Evolutionary conservation across 2,329 filamentous ascomycete genomes (phyloP).

Genomic region (Cladosporium sp.): DNA sequence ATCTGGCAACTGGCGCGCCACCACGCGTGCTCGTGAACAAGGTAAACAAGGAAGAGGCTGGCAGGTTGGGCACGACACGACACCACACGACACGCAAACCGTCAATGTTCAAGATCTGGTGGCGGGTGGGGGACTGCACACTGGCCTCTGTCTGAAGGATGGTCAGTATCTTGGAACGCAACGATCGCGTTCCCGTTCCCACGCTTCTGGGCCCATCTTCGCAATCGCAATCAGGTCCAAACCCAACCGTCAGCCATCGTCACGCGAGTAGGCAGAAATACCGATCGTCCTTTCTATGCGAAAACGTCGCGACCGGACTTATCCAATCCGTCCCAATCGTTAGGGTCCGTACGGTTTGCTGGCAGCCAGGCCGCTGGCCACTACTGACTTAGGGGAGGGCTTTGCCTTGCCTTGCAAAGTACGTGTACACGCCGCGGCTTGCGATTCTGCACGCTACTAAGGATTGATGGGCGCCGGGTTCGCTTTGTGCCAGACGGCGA

Average conservation of each 20-base stretch:
- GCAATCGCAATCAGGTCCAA: neutral
- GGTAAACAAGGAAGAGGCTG: constrained; percentile 1
- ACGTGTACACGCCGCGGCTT: neutral
- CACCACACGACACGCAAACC: no score
- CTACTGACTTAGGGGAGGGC: neutral
- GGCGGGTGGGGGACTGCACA: neutral
- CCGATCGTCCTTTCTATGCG: neutral
- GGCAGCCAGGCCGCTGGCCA: neutral
- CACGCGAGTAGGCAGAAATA: constrained; percentile 1
- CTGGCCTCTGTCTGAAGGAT: neutral
- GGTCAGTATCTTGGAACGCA: constrained; percentile 9
- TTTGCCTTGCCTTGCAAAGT: neutral
- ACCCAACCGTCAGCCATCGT: neutral
- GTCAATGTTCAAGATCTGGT: neutral
- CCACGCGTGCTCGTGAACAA: neutral
- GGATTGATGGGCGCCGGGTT: neutral
- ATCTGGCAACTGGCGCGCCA: constrained; percentile 1
- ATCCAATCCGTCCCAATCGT: neutral
- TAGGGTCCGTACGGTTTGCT: neutral
- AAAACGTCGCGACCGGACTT: constrained; percentile 3
- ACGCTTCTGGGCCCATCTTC: constrained; percentile 4
- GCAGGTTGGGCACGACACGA: neutral
- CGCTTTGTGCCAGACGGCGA: constrained; percentile 9
- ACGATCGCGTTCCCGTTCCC: constrained; percentile 2
- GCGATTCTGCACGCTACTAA: constrained; percentile 2